phyloP scores from a whole-genome alignment of 805 yeast species.

The Myxozyma sirexii region DNA sequence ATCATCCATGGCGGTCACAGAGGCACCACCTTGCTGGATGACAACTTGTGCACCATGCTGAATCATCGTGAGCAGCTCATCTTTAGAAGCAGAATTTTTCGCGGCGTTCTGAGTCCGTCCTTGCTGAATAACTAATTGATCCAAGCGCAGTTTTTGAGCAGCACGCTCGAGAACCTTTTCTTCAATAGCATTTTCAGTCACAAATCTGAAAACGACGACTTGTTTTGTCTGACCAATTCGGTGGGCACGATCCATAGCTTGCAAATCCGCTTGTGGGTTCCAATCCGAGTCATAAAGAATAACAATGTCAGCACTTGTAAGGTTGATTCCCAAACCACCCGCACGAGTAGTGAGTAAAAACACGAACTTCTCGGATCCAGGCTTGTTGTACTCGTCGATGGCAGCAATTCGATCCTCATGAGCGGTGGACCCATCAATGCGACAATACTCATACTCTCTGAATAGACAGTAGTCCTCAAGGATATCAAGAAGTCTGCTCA shows the following conservation, averaged over 20 bases:
- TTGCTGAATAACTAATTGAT: slow-evolving; percentile 94
- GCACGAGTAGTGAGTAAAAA: slow-evolving; percentile 92
- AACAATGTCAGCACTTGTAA: slow-evolving; percentile 90
- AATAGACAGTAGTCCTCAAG: slow-evolving; percentile 89
- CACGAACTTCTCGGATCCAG: slow-evolving; percentile 78
- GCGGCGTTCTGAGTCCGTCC: slow-evolving; percentile 61
- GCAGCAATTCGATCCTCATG: slow-evolving; percentile 93
- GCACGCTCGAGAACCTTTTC: slow-evolving; percentile 96
- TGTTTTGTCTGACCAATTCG: slow-evolving; percentile 97
- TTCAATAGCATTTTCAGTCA: slow-evolving; percentile 93
- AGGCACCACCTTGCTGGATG: slow-evolving; percentile 55
- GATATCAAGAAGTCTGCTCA: slow-evolving; percentile 87
- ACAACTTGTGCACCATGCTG: slow-evolving; percentile 95
- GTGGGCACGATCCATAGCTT: slow-evolving; percentile 98
- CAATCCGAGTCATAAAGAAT: slow-evolving; percentile 90
- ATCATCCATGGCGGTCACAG: slow-evolving; percentile 49
- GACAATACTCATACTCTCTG: slow-evolving; percentile 80
- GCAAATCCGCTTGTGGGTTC: slow-evolving; percentile 98
- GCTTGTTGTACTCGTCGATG: slow-evolving; percentile 86
- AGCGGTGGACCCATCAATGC: slow-evolving; percentile 91
- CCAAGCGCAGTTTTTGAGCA: slow-evolving; percentile 87
- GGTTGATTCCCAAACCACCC: slow-evolving; percentile 93
- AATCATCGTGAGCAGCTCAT: slow-evolving; percentile 90
- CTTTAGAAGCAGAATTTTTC: slow-evolving; percentile 53
- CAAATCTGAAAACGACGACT: slow-evolving; percentile 88